Percentiles rank a stretch among this genome's conserved stretches.
phyloP scores from a whole-genome alignment of 1,139 yeast species.

The Yamadazyma dendronema region DNA sequence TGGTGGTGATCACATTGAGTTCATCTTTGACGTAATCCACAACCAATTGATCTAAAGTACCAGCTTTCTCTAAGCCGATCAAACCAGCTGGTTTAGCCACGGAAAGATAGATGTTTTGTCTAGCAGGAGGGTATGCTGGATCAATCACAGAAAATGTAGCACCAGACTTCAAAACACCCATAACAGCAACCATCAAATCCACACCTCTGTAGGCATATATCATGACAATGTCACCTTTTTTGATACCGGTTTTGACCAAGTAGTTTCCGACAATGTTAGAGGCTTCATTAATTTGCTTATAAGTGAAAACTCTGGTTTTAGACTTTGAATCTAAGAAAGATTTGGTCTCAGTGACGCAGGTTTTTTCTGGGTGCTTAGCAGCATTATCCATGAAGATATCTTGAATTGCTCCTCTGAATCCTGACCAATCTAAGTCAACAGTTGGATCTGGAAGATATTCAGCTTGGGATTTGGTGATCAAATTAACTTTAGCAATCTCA shows the following conservation, averaged over 20 bases:
- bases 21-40: slow-evolving; percentile 72
- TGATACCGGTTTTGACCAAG: slow-evolving; percentile 74
- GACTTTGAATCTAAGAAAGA: slow-evolving; percentile 56
- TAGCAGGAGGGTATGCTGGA: slow-evolving; percentile 98
- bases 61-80: slow-evolving; percentile 89
- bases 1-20: slow-evolving; percentile 65
- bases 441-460: slow-evolving; percentile 83
- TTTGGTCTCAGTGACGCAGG: slow-evolving; percentile 91
- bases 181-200: slow-evolving; percentile 91
- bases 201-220: slow-evolving; percentile 97
- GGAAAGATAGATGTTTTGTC: slow-evolving; percentile 87
- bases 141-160: slow-evolving; percentile 98
- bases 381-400: slow-evolving; percentile 91
- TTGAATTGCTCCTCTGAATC: slow-evolving; percentile 92
- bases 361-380: slow-evolving; percentile 72
- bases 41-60: slow-evolving; percentile 72
- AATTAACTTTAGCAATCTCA: slow-evolving; percentile 58
- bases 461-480: slow-evolving; percentile 65
- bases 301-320: slow-evolving; percentile 71
- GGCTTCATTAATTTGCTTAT: slow-evolving; percentile 84
- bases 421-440: slow-evolving; percentile 81
- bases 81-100: slow-evolving; percentile 94
- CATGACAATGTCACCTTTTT: slow-evolving; percentile 93
- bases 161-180: slow-evolving; percentile 98
- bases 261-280: slow-evolving; percentile 94